Percentiles rank a stretch among this genome's conserved stretches.
Evolutionary conservation across 495 filamentous ascomycete species (phyloP).

Genomic region (Ramalina intermedia): DNA sequence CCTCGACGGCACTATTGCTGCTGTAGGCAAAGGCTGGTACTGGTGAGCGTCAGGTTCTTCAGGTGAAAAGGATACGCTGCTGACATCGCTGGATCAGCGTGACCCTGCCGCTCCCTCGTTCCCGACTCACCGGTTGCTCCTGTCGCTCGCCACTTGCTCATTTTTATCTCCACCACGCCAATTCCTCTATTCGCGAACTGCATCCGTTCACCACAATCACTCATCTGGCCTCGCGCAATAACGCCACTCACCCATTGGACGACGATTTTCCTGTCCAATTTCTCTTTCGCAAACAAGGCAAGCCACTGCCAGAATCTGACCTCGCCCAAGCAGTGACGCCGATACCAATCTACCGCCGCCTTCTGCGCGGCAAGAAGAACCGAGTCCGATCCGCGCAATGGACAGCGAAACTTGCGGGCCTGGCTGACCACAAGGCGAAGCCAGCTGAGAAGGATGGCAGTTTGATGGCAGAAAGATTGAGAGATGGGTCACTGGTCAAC

Average conservation of each 20-base stretch:
- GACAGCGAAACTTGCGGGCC: constrained; percentile 15
- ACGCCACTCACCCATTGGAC: neutral
- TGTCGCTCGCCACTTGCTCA: constrained; percentile 22
- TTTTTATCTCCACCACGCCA: constrained; percentile 22
- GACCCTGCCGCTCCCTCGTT: constrained; percentile 15
- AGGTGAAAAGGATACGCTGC: neutral
- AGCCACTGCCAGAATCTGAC: neutral
- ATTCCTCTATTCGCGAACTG: constrained; percentile 19
- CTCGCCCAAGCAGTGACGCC: neutral
- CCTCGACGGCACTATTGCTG: constrained; percentile 13
- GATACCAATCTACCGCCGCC: neutral
- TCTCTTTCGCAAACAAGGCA: constrained; percentile 17
- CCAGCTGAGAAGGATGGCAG: neutral
- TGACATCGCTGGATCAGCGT: constrained; percentile 7
- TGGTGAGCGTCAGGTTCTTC: constrained; percentile 4
- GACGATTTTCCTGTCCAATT: constrained; percentile 17
- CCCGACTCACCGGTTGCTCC: constrained; percentile 18
- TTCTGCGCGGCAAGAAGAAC: neutral
- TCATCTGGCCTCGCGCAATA: constrained; percentile 19
- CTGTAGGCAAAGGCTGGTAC: constrained; percentile 21
- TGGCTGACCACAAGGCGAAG: constrained; percentile 6
- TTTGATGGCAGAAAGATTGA: neutral
- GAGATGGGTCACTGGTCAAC: neutral
- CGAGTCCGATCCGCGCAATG: constrained; percentile 10
- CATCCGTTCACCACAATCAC: constrained; percentile 25